phyloP scores from a whole-genome alignment of 2,329 filamentous ascomycete species.

The Ascochyta lentis region DNA sequence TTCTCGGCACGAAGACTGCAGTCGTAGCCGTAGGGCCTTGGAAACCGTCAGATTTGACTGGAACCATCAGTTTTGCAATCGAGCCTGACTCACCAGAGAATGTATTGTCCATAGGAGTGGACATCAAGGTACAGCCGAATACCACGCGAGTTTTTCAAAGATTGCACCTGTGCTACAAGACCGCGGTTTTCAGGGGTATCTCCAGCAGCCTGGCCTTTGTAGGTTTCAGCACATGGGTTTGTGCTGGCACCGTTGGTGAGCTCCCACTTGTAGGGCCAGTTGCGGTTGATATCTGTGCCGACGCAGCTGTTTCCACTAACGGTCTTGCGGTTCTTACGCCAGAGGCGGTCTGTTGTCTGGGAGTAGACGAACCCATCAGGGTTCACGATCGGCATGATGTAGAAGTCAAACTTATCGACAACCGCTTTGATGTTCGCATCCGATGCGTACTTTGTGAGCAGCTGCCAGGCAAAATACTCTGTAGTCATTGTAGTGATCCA shows the following conservation, averaged over 20 bases:
- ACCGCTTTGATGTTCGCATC: constrained; percentile 42
- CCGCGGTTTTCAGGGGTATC: constrained; percentile 45
- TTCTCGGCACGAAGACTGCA: constrained; percentile 58
- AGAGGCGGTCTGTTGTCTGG: constrained; percentile 49
- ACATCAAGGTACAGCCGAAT: constrained; percentile 69
- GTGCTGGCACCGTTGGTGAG: constrained; percentile 45
- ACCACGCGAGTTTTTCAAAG: constrained; percentile 53
- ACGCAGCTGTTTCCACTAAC: constrained; percentile 41
- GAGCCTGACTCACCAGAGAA: constrained; percentile 30
- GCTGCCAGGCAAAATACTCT: constrained; percentile 37
- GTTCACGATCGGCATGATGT: constrained; percentile 37
- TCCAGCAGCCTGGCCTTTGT: constrained; percentile 43
- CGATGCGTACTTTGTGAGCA: constrained; percentile 44
- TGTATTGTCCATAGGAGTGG: constrained; percentile 50
- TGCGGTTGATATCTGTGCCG: constrained; percentile 50
- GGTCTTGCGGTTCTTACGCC: constrained; percentile 50
- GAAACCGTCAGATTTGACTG: constrained; percentile 37
- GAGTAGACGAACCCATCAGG: constrained; percentile 46
- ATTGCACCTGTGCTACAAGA: constrained; percentile 53
- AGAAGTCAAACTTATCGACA: constrained; percentile 48
- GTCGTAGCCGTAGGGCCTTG: constrained; percentile 64
- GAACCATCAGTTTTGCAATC: not conserved
- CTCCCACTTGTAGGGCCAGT: constrained; percentile 50
- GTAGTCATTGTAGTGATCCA: constrained; percentile 46
- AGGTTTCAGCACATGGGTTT: constrained; percentile 47